Evolutionary conservation across 345 rosid genomes (phyloP).

Genomic region (Isatis tinctoria): DNA sequence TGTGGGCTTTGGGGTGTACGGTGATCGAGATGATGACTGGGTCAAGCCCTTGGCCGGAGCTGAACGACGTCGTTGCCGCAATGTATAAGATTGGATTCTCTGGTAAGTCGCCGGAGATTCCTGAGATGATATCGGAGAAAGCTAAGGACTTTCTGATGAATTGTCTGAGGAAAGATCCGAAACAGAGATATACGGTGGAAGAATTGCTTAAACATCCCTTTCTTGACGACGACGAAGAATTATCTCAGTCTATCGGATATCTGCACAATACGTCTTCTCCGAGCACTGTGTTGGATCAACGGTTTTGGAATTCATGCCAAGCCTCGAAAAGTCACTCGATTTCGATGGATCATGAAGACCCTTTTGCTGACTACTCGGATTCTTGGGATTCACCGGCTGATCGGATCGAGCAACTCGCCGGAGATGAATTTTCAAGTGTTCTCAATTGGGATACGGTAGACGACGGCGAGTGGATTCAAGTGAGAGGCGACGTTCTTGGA

Average conservation of each 20-base stretch:
- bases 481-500: constrained; percentile 41
- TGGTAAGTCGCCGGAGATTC: constrained; percentile 55
- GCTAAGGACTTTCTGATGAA: constrained; percentile 56
- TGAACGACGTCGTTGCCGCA: constrained; percentile 54
- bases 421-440: not conserved
- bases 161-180: constrained; percentile 55
- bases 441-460: constrained; percentile 35
- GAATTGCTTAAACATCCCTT: constrained; percentile 71
- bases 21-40: constrained; percentile 77
- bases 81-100: constrained; percentile 74
- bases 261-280: constrained; percentile 44
- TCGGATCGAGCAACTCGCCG: constrained; percentile 46
- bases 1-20: constrained; percentile 87
- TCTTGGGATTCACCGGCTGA: constrained; percentile 25
- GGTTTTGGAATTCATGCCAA: constrained; percentile 58
- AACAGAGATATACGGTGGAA: constrained; percentile 54
- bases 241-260: not conserved
- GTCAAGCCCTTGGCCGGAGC: constrained; percentile 58
- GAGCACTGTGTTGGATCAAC: constrained; percentile 60
- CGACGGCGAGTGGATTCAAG: constrained; percentile 58
- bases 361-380: constrained; percentile 6
- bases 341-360: constrained; percentile 15
- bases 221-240: constrained; percentile 28
- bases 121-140: constrained; percentile 46
- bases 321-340: constrained; percentile 22